Percentiles rank a stretch among this genome's conserved stretches.
phyloP scores from a whole-genome alignment of 345 rosid species.

The Erodium maritimum region DNA sequence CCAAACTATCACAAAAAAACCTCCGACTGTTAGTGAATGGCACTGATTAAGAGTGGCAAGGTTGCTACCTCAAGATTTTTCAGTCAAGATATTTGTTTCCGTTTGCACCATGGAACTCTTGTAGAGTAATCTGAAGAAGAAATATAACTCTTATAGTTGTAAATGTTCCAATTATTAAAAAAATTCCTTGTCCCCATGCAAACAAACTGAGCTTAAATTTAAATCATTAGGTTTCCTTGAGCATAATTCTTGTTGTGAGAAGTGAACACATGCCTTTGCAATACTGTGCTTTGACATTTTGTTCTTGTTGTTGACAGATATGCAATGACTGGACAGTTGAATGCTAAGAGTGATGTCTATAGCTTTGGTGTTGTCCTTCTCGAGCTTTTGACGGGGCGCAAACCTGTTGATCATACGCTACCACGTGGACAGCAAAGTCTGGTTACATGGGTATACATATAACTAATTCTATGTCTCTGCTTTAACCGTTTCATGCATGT shows the following conservation, averaged over 20 bases:
- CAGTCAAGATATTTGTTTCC: not conserved
- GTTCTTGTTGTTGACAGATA: constrained; percentile 34
- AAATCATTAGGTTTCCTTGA: too few species aligned
- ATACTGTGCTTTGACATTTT: constrained; percentile 2
- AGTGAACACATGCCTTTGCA: not conserved
- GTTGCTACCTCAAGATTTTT: not conserved
- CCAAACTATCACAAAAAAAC: not conserved
- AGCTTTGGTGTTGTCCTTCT: constrained; percentile 61
- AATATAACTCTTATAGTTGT: too few species aligned
- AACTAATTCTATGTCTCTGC: not conserved
- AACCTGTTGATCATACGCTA: constrained; percentile 90
- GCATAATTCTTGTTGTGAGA: not conserved
- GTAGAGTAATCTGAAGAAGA: not conserved
- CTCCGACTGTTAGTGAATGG: not conserved
- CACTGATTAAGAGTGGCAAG: not conserved
- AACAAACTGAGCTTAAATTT: not conserved
- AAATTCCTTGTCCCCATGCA: not conserved
- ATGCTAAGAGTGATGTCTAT: constrained; percentile 67
- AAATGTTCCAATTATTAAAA: not conserved
- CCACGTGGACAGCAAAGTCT: constrained; percentile 85
- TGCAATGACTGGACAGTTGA: constrained; percentile 95
- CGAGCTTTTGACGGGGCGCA: constrained; percentile 90
- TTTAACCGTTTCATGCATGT: not conserved
- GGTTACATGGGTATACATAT: constrained; percentile 53
- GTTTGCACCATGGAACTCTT: not conserved